These are phyloP conservation scores for Tympanopsis confertula DNA, from an alignment of 2,329 filamentous ascomycete genomes.

Conservation along the genomic window DNA sequence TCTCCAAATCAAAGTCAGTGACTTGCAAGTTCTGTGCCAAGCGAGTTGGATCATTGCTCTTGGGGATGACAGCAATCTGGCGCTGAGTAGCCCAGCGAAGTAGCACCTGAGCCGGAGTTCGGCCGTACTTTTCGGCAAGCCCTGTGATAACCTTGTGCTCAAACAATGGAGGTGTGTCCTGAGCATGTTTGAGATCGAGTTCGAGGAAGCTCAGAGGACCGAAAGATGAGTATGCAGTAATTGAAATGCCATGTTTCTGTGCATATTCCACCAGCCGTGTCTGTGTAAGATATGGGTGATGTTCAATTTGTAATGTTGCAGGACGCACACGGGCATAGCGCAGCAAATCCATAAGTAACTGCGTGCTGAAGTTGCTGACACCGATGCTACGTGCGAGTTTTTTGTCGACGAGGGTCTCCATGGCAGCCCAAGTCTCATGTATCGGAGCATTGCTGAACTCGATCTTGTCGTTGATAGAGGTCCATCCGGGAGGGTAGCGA, in stretches of 20 bases:
- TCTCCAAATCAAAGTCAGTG: constrained; percentile 51
- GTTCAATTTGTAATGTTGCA: constrained; percentile 75
- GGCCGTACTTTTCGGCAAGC: constrained; percentile 59
- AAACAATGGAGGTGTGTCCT: constrained; percentile 47
- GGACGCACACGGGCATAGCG: constrained; percentile 65
- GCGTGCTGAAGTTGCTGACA: constrained; percentile 71
- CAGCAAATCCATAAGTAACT: constrained; percentile 68
- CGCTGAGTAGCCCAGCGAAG: constrained; percentile 81
- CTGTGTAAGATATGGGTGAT: constrained; percentile 81
- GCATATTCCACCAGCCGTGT: constrained; percentile 57
- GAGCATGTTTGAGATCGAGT: constrained; percentile 34
- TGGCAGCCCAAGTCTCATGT: constrained; percentile 71
- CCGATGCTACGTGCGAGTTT: constrained; percentile 65
- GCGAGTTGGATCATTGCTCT: constrained; percentile 43
- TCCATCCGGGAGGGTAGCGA: constrained; percentile 72
- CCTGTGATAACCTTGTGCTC: constrained; percentile 52
- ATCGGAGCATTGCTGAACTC: constrained; percentile 61
- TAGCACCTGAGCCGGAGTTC: constrained; percentile 69
- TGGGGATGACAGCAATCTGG: constrained; percentile 71
- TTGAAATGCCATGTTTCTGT: constrained; percentile 55
- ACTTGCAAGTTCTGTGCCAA: constrained; percentile 59
- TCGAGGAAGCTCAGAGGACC: constrained; percentile 70
- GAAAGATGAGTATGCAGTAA: constrained; percentile 79
- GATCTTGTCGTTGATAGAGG: constrained; percentile 45
- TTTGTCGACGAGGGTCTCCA: constrained; percentile 63